Base-by-base conservation (phyloP, 2,329 filamentous ascomycete genomes). In the Claviceps monticola region DNA sequence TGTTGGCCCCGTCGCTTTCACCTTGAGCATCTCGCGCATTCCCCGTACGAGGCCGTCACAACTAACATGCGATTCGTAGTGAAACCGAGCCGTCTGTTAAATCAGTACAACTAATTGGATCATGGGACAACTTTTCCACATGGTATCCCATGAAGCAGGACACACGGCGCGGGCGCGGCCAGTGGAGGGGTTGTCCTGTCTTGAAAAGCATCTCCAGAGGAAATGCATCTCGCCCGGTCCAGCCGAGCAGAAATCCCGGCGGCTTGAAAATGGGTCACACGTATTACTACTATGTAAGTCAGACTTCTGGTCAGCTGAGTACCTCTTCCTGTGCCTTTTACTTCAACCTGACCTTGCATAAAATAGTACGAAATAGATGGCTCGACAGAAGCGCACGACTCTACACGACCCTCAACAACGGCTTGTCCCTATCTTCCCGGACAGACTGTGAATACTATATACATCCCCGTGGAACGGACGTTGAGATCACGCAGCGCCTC, bases 211-310 rank as follows among this genome's bases (percentile, higher is more conserved):
- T 94, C 62, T 82, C 88, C 60, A 88, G 83, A 60, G 88, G 94
- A 67, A 87, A 88, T 53, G 75, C 83, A 54, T 65, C 73, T 48
- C 67, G 72, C 49, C 58, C 55, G 54, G 8, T 16, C n/a, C 53
- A 54, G 46, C 55, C 72, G 68, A 58, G 74, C 70, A 79, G 88
- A 60, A 79, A 79, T 29, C 26, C 7, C 58, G 89, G 89, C 53
- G 90, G 86, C 50, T 75, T 96, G 57, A 93, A 85, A 67, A 95
- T 95, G 86, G 90, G 90, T 45, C 82, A 85, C 54, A 93, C 84
- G 16, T 96, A 96, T 68, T 96, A 91, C 77, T 97, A 95, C 74
- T 96, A 93, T 70, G 88, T 94, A 73, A 70, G 86, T 75, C 21
- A 19, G 34, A 13, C 13, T n/a, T n/a, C n/a, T n/a, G n/a, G n/a